Conservation (phyloP, 192 early-diverging fungal species). For the Linnemannia exigua region DNA sequence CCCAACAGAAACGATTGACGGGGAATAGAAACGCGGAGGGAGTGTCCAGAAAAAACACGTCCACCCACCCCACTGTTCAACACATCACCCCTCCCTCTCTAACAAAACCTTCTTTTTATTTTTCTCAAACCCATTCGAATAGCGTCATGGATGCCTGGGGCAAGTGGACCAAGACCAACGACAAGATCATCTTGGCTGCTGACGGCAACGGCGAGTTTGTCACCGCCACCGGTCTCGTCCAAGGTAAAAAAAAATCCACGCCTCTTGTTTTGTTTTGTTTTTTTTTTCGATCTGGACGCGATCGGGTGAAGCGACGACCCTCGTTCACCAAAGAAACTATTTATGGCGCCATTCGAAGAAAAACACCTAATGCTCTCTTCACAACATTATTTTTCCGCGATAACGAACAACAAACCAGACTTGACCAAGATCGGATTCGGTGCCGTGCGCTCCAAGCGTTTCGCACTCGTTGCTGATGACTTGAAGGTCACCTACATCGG, state of each 20-base stretch:
- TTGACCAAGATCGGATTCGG: slow-evolving; percentile 75
- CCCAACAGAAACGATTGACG: neutral
- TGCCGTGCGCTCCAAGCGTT: slow-evolving; percentile 75
- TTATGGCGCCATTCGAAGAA: neutral
- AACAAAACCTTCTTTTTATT: slow-evolving; percentile 26
- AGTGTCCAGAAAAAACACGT: slow-evolving; percentile 15
- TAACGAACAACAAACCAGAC: slow-evolving; percentile 45
- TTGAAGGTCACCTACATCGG: slow-evolving; percentile 80
- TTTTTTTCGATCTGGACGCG: neutral
- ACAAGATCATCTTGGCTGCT: slow-evolving; percentile 79
- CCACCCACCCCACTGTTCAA: neutral
- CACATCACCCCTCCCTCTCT: neutral
- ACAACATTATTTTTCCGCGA: slow-evolving; percentile 18
- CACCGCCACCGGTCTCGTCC: slow-evolving; percentile 74
- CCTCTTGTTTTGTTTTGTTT: neutral
- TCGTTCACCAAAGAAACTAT: neutral
- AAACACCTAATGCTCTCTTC: neutral
- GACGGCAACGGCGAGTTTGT: slow-evolving; percentile 82
- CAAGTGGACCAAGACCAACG: slow-evolving; percentile 59
- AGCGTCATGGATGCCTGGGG: slow-evolving; percentile 70
- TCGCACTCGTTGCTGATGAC: slow-evolving; percentile 80
- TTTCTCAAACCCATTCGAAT: neutral
- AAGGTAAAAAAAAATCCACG: no score
- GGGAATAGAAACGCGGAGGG: neutral
- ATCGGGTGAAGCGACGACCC: neutral